Percentiles rank a stretch among this genome's conserved stretches.
Evolutionary conservation across 1,284 basidiomycete species (phyloP).

Genomic region (Chondrostereum purpureum): DNA sequence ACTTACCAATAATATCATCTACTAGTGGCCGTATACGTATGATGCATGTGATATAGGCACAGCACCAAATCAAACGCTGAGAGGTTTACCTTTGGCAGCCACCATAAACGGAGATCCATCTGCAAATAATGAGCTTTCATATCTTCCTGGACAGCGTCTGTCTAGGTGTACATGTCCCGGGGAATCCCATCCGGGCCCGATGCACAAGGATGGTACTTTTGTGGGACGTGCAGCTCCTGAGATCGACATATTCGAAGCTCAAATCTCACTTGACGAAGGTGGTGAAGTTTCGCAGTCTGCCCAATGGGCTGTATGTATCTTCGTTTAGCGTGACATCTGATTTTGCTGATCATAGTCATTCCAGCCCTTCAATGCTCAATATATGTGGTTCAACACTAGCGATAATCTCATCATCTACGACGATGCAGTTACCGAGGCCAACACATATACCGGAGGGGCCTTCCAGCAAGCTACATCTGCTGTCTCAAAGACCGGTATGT

Average conservation of each 20-base stretch:
- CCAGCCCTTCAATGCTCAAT: slow-evolving; percentile 57
- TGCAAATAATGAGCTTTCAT: slow-evolving; percentile 41
- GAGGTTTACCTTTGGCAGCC: slow-evolving; percentile 33
- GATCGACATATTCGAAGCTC: slow-evolving; percentile 76
- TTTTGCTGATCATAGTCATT: slow-evolving; percentile 4
- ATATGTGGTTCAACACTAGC: slow-evolving; percentile 43
- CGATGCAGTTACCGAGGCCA: slow-evolving; percentile 37
- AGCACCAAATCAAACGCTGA: slow-evolving; percentile 50
- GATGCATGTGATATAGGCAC: slow-evolving; percentile 71
- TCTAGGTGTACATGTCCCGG: slow-evolving; percentile 76
- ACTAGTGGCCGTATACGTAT: slow-evolving; percentile 74
- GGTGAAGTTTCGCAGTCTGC: slow-evolving; percentile 63
- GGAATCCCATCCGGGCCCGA: slow-evolving; percentile 74
- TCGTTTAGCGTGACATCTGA: neutral
- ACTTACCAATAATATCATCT: no score
- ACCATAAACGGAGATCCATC: slow-evolving; percentile 41
- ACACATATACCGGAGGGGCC: slow-evolving; percentile 49
- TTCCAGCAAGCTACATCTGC: slow-evolving; percentile 61
- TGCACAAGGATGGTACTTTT: slow-evolving; percentile 51
- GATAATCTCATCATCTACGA: slow-evolving; percentile 45
- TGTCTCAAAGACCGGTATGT: slow-evolving; percentile 43
- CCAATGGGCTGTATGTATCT: slow-evolving; percentile 63
- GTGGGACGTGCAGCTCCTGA: slow-evolving; percentile 75
- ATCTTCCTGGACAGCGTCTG: slow-evolving; percentile 73
- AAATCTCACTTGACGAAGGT: slow-evolving; percentile 28